Conservation (phyloP, 1,284 basidiomycete species). For the Hemileccinum hortonii region DNA sequence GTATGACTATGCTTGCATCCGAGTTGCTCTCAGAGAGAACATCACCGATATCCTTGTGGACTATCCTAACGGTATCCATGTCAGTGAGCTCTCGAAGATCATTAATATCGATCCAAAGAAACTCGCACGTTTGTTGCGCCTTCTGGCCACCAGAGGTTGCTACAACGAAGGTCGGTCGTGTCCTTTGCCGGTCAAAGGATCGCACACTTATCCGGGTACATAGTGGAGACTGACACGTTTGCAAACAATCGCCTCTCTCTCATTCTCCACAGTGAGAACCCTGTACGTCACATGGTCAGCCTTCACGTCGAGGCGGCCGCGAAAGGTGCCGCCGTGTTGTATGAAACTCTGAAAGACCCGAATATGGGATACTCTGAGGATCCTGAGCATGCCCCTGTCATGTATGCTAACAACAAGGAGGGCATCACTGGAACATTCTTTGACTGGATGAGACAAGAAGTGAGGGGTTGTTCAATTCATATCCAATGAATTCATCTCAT, state of each 20-base stretch:
- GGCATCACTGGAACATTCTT: conserved; percentile 29
- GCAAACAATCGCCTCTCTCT: conserved; percentile 37
- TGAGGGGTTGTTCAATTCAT: background rate
- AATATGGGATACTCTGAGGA: conserved; percentile 23
- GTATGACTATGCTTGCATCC: conserved; percentile 30
- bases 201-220: background rate
- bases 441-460: conserved; percentile 28
- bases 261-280: conserved; percentile 29
- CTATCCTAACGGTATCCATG: conserved; percentile 12
- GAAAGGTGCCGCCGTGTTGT: conserved; percentile 25
- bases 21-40: conserved; percentile 27
- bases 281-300: conserved; percentile 20
- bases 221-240: conserved; percentile 32
- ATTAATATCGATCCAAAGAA: conserved; percentile 30
- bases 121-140: conserved; percentile 33
- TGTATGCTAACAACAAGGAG: conserved; percentile 18
- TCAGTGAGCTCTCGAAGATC: conserved; percentile 25
- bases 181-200: background rate
- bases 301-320: conserved; percentile 22
- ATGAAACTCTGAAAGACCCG: conserved; percentile 30
- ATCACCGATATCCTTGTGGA: conserved; percentile 31
- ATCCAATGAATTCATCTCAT: background rate
- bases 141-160: conserved; percentile 37
- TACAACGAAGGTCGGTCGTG: conserved; percentile 35
- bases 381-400: conserved; percentile 22